A percentile compares a stretch with the other conserved stretches of the same genome.
Evolutionary conservation across 345 rosid species (phyloP).

Genomic region (Cochlearia excelsa): DNA sequence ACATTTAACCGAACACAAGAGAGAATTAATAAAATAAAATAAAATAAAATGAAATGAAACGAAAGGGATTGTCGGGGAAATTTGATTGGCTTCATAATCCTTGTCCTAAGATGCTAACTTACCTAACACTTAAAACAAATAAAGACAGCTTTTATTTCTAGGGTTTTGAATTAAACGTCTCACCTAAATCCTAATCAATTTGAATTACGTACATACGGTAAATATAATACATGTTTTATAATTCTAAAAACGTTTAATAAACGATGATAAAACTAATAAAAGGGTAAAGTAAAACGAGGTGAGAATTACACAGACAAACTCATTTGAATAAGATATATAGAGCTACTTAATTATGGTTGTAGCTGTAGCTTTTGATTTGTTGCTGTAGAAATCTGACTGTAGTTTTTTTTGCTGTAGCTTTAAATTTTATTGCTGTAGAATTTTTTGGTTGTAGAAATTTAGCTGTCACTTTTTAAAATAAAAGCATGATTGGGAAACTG

Average conservation of each 20-base stretch:
- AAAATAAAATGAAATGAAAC: neutral
- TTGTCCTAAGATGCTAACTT: constrained; percentile 32
- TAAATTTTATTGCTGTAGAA: no score
- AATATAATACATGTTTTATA: neutral
- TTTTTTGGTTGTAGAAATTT: no score
- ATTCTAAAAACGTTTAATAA: constrained; percentile 5
- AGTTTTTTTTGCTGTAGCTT: no score
- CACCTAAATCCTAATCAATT: constrained; percentile 26
- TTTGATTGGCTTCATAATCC: constrained; percentile 36
- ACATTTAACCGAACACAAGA: constrained; percentile 22
- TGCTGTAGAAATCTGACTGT: no score
- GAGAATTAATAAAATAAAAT: neutral
- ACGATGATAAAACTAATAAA: neutral
- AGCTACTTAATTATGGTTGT: no score
- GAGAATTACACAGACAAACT: no score
- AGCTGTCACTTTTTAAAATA: no score
- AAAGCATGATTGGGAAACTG: no score
- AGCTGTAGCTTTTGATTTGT: no score
- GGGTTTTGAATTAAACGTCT: constrained; percentile 28
- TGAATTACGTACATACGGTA: neutral
- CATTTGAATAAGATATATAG: no score
- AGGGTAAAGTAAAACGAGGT: neutral
- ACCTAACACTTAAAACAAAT: constrained; percentile 35
- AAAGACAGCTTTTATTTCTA: constrained; percentile 22
- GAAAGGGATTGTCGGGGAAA: constrained; percentile 40